Conservation (phyloP, 2,329 filamentous ascomycete genomes). For the Beauveria sp. region DNA sequence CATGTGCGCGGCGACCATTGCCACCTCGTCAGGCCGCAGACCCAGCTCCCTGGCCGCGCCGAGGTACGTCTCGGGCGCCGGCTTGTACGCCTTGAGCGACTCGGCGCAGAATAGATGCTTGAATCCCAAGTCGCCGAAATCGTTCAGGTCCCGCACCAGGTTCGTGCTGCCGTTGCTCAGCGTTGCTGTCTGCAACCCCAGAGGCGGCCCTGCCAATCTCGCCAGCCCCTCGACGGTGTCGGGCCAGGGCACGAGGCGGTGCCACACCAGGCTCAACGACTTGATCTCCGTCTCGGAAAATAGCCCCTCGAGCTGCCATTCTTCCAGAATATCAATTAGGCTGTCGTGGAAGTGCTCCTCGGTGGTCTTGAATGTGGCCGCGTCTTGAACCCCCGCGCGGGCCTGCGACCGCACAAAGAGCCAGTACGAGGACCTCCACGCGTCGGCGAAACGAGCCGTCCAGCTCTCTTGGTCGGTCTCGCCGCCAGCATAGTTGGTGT, state of each 20-base stretch:
- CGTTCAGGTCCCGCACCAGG: conserved; percentile 58
- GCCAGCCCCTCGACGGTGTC: conserved; percentile 53
- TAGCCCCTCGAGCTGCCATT: conserved; percentile 48
- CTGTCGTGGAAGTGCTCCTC: conserved; percentile 64
- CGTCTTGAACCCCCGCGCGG: conserved; percentile 21
- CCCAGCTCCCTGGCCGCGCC: conserved; percentile 57
- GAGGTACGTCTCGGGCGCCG: conserved; percentile 57
- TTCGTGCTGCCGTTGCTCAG: conserved; percentile 67
- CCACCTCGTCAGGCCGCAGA: conserved; percentile 52
- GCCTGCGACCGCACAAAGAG: conserved; percentile 50
- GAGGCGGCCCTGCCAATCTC: conserved; percentile 34
- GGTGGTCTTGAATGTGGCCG: conserved; percentile 54
- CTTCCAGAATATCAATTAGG: conserved; percentile 48
- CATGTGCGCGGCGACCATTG: conserved; percentile 72
- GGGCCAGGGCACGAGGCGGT: conserved; percentile 61
- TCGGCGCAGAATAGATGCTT: conserved; percentile 56
- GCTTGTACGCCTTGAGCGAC: conserved; percentile 70
- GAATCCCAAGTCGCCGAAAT: conserved; percentile 54
- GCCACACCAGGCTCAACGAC: conserved; percentile 62
- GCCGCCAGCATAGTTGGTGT: conserved; percentile 48
- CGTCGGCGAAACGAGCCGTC: conserved; percentile 47
- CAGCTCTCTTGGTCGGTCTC: background rate
- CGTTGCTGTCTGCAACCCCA: conserved; percentile 49
- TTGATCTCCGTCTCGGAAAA: conserved; percentile 57
- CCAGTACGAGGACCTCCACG: conserved; percentile 61